Conservation (phyloP, 495 filamentous ascomycete genomes). For the Darksidea phi region DNA sequence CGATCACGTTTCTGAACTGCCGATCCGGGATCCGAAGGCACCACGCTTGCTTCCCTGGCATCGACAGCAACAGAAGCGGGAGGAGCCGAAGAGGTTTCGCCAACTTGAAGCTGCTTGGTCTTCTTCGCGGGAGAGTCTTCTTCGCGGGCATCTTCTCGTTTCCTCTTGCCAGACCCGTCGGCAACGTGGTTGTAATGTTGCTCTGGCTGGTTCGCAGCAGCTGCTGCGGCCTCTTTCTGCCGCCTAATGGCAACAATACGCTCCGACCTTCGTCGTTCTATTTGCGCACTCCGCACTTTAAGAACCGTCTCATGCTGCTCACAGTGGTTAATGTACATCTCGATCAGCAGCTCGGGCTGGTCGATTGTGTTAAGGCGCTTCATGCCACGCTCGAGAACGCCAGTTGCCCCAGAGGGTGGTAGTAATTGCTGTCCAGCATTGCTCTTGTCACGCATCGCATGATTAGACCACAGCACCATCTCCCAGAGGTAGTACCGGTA, state of each 20-base stretch:
- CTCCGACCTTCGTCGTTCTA: conserved; percentile 65
- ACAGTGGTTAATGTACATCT: conserved; percentile 79
- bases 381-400: conserved; percentile 71
- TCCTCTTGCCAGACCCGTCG: conserved; percentile 56
- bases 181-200: conserved; percentile 39
- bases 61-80: conserved; percentile 10
- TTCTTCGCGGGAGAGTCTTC: conserved; percentile 40
- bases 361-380: conserved; percentile 65
- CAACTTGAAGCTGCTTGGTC: conserved; percentile 10
- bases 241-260: conserved; percentile 63
- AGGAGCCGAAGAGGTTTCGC: background rate
- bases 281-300: conserved; percentile 66
- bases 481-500: conserved; percentile 88
- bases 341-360: conserved; percentile 87
- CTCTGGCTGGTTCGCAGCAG: conserved; percentile 50
- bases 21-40: conserved; percentile 38
- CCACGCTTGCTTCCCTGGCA: conserved; percentile 35
- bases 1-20: conserved; percentile 70
- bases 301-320: conserved; percentile 79
- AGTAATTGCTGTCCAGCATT: conserved; percentile 36
- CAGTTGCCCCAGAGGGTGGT: conserved; percentile 65
- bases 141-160: conserved; percentile 58
- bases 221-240: conserved; percentile 59
- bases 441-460: conserved; percentile 24
- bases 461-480: conserved; percentile 65